These are phyloP conservation scores for Gossypium stocksii DNA, from an alignment of 345 rosid genomes.

Conservation along the genomic window DNA sequence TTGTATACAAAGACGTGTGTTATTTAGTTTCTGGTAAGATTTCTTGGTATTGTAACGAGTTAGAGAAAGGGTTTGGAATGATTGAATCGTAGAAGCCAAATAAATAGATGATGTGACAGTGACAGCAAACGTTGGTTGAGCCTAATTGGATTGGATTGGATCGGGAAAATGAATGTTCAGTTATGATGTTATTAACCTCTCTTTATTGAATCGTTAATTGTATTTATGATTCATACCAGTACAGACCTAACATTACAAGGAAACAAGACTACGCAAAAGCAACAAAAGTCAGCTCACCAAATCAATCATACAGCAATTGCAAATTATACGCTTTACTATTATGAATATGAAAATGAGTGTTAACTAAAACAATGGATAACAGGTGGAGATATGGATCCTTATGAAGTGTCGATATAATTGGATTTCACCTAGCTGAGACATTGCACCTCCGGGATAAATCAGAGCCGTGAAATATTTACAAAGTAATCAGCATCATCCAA, in stretches of 20 bases:
- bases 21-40: not conserved
- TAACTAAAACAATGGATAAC: slow-evolving; percentile 11
- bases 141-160: too few species aligned
- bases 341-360: not conserved
- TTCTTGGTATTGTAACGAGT: not conserved
- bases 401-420: slow-evolving; percentile 16
- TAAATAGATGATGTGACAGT: too few species aligned
- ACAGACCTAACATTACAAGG: not conserved
- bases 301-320: not conserved
- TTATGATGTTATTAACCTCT: too few species aligned
- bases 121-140: too few species aligned
- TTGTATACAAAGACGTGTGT: not conserved
- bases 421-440: slow-evolving; percentile 11
- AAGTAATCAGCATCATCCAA: slow-evolving; percentile 24
- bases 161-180: too few species aligned
- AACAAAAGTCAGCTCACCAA: not conserved
- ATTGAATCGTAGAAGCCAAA: too few species aligned
- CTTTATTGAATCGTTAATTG: too few species aligned
- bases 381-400: slow-evolving; percentile 6
- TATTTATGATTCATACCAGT: not conserved
- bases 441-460: slow-evolving; percentile 21
- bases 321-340: not conserved
- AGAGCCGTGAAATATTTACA: slow-evolving; percentile 29
- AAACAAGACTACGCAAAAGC: not conserved
- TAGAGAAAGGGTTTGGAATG: too few species aligned